Base-by-base conservation (phyloP, 164 flowering plant genomes). In the Macadamia tetraphylla region DNA sequence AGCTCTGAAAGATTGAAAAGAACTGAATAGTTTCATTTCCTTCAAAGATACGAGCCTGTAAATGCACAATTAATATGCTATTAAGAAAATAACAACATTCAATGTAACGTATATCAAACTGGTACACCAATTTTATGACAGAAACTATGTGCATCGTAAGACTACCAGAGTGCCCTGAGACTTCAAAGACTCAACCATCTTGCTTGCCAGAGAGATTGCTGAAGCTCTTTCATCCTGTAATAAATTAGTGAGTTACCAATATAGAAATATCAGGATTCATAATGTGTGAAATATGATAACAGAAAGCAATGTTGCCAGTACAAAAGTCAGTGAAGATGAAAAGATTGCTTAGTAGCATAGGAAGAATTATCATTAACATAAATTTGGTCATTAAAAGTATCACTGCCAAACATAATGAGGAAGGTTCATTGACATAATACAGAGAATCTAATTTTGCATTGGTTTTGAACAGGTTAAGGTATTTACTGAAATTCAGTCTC, bases 11-110 rank as follows among this genome's bases (percentile, higher is more conserved):
- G 76, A 95, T 85, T 55, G 92, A 80, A 74, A 82, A 85, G 73
- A 95, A 91, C 75, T 84, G 98, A 68, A 92, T 81, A 3, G 98
- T 93, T 77, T 95, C 99, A 66, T 77, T 83, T 74, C 96, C 99
- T 81, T 95, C 98, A 71, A 84, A 85, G 52, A 95, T 79, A 53
- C 88, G 85, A 72, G 91, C 97, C 99, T 95, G 75, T 18, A 65
- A 32, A 70, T 55, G 64, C 56, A 70, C 12, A 67, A 66, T 29
- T 23, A 77, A 57, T 12, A 52, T 57, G 43, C 11, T 6, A 57
- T 66, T 35, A 4, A 35, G 64, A 64, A 43, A 1, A 17, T 18
- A 6, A 43, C 5, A 51, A 73, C 32, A 29, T 62, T 62, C n/a
- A 62, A 18, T 44, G 43, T 15, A 60, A 6, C 29, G 32, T 9